Evolutionary conservation across 2,329 filamentous ascomycete genomes (phyloP).

Genomic region (Fusarium scirpi): DNA sequence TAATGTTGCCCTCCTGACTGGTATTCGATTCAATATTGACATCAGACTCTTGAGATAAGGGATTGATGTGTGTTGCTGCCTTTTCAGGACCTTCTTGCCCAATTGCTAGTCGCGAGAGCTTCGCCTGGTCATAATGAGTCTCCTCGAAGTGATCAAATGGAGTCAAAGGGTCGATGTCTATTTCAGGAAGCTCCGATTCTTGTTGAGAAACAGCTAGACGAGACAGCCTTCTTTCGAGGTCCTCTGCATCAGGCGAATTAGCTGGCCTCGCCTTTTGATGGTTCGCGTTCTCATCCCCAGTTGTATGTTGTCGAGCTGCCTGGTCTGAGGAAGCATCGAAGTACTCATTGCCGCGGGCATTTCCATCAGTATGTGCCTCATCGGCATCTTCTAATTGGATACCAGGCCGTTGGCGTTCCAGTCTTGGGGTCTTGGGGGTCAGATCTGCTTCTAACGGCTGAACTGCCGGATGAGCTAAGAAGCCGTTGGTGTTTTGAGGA

Average conservation of each 20-base stretch:
- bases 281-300: background rate
- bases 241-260: conserved; percentile 16
- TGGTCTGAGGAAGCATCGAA: background rate
- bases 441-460: conserved; percentile 22
- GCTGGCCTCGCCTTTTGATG: background rate
- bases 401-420: conserved; percentile 31
- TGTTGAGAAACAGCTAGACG: conserved; percentile 23
- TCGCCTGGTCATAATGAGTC: background rate
- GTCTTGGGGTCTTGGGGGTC: conserved; percentile 27
- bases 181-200: conserved; percentile 6
- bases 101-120: conserved; percentile 18
- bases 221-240: conserved; percentile 21
- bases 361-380: background rate
- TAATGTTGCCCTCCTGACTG: conserved; percentile 13
- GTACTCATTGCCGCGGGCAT: background rate
- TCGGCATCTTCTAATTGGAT: background rate
- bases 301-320: background rate
- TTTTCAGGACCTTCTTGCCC: conserved; percentile 14
- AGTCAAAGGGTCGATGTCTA: conserved; percentile 4
- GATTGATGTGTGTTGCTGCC: conserved; percentile 1
- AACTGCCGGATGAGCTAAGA: conserved; percentile 33
- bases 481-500: conserved; percentile 1
- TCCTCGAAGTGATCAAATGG: conserved; percentile 13
- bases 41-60: conserved; percentile 20
- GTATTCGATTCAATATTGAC: conserved; percentile 9